Evolutionary conservation across 805 yeast genomes (phyloP), one percentile per base, ranked within the genome.

Genomic region (Metschnikowia similis): DNA sequence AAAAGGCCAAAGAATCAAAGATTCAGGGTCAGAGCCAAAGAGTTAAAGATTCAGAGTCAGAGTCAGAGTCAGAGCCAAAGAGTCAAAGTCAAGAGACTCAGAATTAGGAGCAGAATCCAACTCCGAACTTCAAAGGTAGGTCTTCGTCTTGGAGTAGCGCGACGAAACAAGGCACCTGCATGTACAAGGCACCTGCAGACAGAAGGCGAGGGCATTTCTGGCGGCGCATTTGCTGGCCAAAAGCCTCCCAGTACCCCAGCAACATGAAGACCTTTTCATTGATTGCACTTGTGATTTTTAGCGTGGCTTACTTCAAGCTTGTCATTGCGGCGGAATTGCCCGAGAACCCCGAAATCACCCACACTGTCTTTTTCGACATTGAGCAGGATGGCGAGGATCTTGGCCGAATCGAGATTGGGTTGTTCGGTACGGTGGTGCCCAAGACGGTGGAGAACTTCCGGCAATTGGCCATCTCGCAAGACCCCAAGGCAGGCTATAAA

Each of bases 391-490:
- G 82, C 48, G 72, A 83, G 66, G 61, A 73, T 4, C 71, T 91
- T 41, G 98, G 98, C 42, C 81, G 96, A 65, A 77, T 92, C 56
- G 87, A 84, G 51, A 76, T 92, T 66, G 98, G 97, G 10, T 77
- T 92, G 47, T 92, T 84, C 65, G 97, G 97, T 42, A 80, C 83
- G 26, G 87, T 82, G 44, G 92, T 85, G 36, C 96, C 92, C 59
- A 87, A 85, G 69, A 91, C 97, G 28, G 94, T 78, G 36, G 91
- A 88, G 67, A 91, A 91, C 77, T 90, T 90, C 72, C 82, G 88
- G 61, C 85, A 86, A 62, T 77, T 90, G 67, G 75, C 89, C 45
- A 74, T 83, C 42, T 63, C 69, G 30, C 56, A 83, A 47, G 89
- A 88, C 63, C 82, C 87, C 32, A 68, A 75, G 35, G 75, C 84